A percentile compares a stretch with the other conserved stretches of the same genome.
Conservation (phyloP, 2,329 filamentous ascomycete species). For the Fonsecaea multimorphosa region DNA sequence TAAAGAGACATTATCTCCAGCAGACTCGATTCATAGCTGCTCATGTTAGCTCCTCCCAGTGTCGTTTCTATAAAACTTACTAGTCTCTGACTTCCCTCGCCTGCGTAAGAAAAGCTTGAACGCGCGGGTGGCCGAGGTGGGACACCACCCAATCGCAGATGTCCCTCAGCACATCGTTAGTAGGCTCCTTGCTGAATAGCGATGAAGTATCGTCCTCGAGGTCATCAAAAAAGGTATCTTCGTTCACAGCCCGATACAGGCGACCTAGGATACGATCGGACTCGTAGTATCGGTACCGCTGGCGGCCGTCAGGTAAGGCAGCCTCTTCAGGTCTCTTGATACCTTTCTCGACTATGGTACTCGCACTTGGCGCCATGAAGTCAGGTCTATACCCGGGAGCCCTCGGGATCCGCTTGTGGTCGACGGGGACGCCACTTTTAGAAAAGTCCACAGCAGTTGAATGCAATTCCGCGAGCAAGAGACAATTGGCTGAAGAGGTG, state of each 20-base stretch:
- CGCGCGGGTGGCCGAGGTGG: constrained; percentile 31
- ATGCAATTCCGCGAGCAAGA: constrained; percentile 65
- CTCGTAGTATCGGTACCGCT: constrained; percentile 63
- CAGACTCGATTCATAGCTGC: constrained; percentile 61
- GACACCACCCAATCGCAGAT: constrained; percentile 38
- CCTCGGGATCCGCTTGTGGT: constrained; percentile 53
- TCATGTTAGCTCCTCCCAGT: constrained; percentile 31
- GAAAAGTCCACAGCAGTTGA: constrained; percentile 78
- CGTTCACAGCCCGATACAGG: constrained; percentile 75
- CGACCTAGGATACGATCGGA: constrained; percentile 72
- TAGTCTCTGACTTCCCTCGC: constrained; percentile 39
- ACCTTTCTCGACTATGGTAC: constrained; percentile 48
- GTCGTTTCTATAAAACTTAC: constrained; percentile 20
- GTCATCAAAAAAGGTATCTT: constrained; percentile 69
- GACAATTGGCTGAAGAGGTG: constrained; percentile 60
- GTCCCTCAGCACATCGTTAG: constrained; percentile 42
- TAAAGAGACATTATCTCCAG: constrained; percentile 55
- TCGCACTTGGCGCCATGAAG: constrained; percentile 55
- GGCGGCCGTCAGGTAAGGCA: constrained; percentile 36
- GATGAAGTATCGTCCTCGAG: constrained; percentile 48
- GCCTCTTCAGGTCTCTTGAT: constrained; percentile 40
- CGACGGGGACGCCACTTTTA: constrained; percentile 70
- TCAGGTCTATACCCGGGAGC: constrained; percentile 53
- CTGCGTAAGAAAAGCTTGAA: constrained; percentile 27
- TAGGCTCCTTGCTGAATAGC: constrained; percentile 35